Base-by-base conservation (phyloP, 2,329 filamentous ascomycete genomes). In the Penicillium hordei region DNA sequence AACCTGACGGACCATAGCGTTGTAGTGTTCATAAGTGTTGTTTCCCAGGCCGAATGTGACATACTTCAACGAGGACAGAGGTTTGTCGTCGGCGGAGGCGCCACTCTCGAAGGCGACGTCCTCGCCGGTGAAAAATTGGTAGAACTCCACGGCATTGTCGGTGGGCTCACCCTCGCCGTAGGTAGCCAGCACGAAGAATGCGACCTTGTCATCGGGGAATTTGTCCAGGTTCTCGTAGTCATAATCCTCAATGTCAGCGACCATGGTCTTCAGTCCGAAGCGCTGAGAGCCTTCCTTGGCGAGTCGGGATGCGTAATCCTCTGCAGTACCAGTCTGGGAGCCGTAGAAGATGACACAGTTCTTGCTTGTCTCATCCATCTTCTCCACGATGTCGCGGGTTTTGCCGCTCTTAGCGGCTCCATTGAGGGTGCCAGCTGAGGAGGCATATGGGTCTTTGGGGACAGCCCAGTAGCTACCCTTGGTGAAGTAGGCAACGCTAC, bases 11-110 rank as follows among this genome's bases (percentile, higher is more conserved):
- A 99, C 93, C 91, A 99, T 96, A 52, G 89, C 89, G 81, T 99
- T 99, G 83, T 97, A 99, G 82, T 99, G 94, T 75, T 99, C 94
- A 75, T 99, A 99, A 29, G 94, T 97, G 82, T 97, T 99, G 83
- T 99, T 99, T 66, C 94, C 94, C 39, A 99, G 86, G 70, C 94
- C 94, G 70, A 99, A 99, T 57, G 92, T 85, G 70, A 99, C 92
- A 72, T 93, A 99, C 75, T 93, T 93, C 72, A 99, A 84, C 70
- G 91, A 93, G 51, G 79, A 82, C 54, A 99, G 85, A 49, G 93
- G 85, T 61, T 88, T 84, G 23, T 93, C 89, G 45, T 85, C 83
- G 17, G 75, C 75, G 44, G 76, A 71, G 54, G 75, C 79, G 68
- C 87, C 85, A 70, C 92, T 86, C 65, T 89, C 90, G 78, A 97